Evolutionary conservation across 176 grass and related monocot species (phyloP), one percentile per base, ranked within the genome.

Genomic region (Tuctoria greenei): DNA sequence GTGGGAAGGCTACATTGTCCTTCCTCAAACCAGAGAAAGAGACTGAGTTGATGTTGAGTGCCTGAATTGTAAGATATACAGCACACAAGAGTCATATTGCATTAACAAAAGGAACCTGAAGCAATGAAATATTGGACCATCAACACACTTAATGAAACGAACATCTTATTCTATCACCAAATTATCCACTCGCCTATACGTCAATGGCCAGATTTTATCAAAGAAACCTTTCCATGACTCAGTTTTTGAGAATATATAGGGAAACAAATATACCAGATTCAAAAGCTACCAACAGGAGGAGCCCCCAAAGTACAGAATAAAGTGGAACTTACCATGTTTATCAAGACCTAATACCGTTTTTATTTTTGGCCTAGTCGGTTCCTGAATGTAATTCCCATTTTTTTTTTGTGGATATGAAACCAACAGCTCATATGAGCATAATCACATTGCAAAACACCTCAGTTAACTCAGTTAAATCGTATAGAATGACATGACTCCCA

Each of bases 1-100:
- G 43, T 17, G 54, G 44, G 67, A 89, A 83, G 59, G 86, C 42
- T 58, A 78, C 79, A 83, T 74, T 86, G 28, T 64, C 63, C 72
- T 83, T 92, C 83, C 47, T 86, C 55, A 38, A 49, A 83, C 76
- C 68, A 80, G 80, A 86, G 24, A 86, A 80, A 67, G 83, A 86
- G 24, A 64, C 55, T 0, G 80, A 45, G 35, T 69, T 86, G 18
- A 54, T 43, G 72, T 77, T 80, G 81, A 77, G 44, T 69, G 86
- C 80, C 90, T 92, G 83, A 21, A 35, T 70, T 1, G 4, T 74
- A 61, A 63, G 8, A 13, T 23, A 79, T 37, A 36, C 1, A 44
- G 55, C 18, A 36, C 4, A 4, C 2, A 67, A 44, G 37, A 9
- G 55, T 8, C 63, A 80, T 2, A 58, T 15, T 8, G 0, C 49